Evolutionary conservation across 306 rosid genomes (phyloP).

Genomic region (Geum urbanum): DNA sequence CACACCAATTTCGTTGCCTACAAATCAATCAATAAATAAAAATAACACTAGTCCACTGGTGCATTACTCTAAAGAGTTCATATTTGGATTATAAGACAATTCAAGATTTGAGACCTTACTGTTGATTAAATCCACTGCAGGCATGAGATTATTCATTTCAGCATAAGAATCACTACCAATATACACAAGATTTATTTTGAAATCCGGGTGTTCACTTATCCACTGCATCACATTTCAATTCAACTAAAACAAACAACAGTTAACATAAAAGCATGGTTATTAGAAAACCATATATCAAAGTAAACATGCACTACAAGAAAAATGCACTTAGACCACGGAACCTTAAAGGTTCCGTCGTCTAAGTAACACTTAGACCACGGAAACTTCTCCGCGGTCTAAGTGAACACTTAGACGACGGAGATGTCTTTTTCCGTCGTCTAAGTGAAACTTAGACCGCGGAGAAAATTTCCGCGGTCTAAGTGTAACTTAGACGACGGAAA

Average conservation of each 20-base stretch:
- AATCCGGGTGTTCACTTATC: constrained; percentile 22
- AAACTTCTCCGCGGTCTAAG: too few species aligned
- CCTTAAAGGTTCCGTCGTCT: too few species aligned
- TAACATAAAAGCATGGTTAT: background rate
- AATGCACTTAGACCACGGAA: too few species aligned
- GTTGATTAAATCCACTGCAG: constrained; percentile 22
- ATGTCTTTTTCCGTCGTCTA: too few species aligned
- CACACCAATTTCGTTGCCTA: constrained; percentile 28
- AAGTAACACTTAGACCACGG: too few species aligned
- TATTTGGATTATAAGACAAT: background rate
- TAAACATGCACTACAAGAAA: background rate
- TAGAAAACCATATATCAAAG: background rate
- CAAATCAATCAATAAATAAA: background rate
- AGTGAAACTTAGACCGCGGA: too few species aligned
- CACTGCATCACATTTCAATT: constrained; percentile 13
- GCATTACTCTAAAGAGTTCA: background rate
- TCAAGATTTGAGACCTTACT: constrained; percentile 1
- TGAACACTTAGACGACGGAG: too few species aligned
- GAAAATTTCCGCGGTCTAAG: too few species aligned
- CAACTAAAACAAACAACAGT: background rate
- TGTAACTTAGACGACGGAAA: too few species aligned
- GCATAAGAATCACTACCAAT: constrained; percentile 29
- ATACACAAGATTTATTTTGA: constrained; percentile 15
- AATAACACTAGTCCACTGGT: background rate
- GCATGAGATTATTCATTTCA: constrained; percentile 21